Evolutionary conservation across 2,329 filamentous ascomycete genomes (phyloP), one percentile per base, ranked within the genome.

Genomic region (Lasiodiplodia sp.): DNA sequence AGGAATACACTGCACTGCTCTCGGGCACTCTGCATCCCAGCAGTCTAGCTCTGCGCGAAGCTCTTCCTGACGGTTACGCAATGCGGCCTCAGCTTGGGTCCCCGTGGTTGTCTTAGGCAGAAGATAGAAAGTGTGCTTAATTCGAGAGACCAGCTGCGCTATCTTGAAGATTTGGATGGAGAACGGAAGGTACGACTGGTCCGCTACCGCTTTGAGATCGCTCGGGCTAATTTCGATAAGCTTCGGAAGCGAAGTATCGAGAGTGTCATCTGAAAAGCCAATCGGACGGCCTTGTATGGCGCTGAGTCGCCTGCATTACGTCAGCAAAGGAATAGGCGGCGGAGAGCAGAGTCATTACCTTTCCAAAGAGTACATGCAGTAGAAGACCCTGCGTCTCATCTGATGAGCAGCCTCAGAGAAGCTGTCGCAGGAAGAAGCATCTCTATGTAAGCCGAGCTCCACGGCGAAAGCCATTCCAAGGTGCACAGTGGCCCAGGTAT

Each of bases 271-370:
- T 12, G 78, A 71, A 18, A 81, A 77, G 0, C 79, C 78, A 2
- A 81, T 73, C 1, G 79, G 79, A 1, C 79, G 77, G 7, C 79
- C 79, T 67, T 81, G 79, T 7, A 81, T 80, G 2, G 79, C 65
- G 16, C 16, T 60, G 47, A 31, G 55, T 18, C 21, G 31, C 14
- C 55, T 67, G 21, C 14, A 16, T 44, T 44, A 4, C 14, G 18
- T 44, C 40, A 44, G 14, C 4, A 44, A 28, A 7, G 14, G 10
- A 31, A 25, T 52, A 28, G 18, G 25, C 16, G n/a, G 14, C 5
- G 31, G 16, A 31, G 31, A 11, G 70, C 12, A 28, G 25, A 18
- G 23, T 0, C 16, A 34, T 18, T 55, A 78, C 78, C 78, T 74
- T 51, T 81, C 79, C 1, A 81, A 69, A 6, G 75, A 75, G 51